phyloP scores from a whole-genome alignment of 106 monocot genomes.

The Dactylorhiza incarnata region DNA sequence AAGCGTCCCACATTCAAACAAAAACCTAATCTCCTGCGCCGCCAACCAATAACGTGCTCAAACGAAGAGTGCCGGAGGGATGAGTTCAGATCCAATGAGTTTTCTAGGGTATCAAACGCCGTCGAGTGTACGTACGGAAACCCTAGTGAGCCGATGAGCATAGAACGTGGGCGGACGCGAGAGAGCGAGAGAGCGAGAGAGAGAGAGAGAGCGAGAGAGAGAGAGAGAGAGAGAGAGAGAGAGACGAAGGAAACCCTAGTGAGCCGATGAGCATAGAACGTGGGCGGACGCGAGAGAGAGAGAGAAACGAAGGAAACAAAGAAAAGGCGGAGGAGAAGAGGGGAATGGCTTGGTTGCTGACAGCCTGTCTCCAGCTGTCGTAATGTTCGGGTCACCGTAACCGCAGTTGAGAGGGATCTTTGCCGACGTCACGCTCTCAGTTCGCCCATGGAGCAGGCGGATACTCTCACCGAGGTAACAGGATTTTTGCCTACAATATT shows the following conservation, averaged over 20 bases:
- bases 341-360: slow-evolving; percentile 17
- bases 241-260: slow-evolving; percentile 7
- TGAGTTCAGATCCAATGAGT: slow-evolving; percentile 19
- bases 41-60: neutral
- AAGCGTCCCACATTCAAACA: neutral
- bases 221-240: slow-evolving; percentile 13
- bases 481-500: neutral
- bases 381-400: neutral
- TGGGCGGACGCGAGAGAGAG: neutral
- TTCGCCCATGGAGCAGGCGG: neutral
- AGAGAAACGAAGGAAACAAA: neutral
- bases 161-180: neutral
- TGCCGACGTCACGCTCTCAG: neutral
- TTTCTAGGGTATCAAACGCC: neutral
- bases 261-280: neutral
- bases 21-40: slow-evolving; percentile 1
- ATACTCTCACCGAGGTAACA: neutral
- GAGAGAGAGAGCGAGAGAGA: slow-evolving; percentile 11
- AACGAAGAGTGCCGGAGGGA: neutral
- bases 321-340: neutral
- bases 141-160: slow-evolving; percentile 1
- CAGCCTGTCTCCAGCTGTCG: slow-evolving; percentile 56
- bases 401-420: no score
- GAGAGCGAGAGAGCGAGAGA: slow-evolving; percentile 10
- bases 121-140: neutral